Evolutionary conservation across 352 stramenopile species (phyloP), one percentile per base, ranked within the genome.

Genomic region (Phytophthora citricola): DNA sequence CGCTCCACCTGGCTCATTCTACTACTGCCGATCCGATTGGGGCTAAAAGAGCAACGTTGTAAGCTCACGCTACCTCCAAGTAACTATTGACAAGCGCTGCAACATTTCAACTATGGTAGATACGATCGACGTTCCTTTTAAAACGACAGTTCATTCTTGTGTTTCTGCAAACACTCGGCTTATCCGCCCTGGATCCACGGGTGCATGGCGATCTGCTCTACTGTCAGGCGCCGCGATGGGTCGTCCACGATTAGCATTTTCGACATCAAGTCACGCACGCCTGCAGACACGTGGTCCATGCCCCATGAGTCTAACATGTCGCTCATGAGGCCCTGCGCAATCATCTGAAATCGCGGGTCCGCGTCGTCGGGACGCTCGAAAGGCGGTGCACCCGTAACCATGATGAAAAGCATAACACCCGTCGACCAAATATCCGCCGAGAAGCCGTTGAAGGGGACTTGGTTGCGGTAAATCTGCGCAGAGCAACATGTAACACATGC

Each of bases 361-460:
- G 81, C 85, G 50, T 94, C 82, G 51, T 94, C 83, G 14, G 87
- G 85, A 3, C 87, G 84, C 57, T 97, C 89, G 50, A 98, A 98
- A 27, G 94, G 94, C 39, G 94, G 94, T 22, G 93, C 91, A 15
- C 92, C 93, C 1, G 93, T 97, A 38, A 98, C 75, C 87, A 98
- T 97, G 74, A 98, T 98, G 79, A 98, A 98, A 31, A 98, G 70
- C 76, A 98, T 97, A 48, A 98, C 90, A 48, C 94, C 94, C 1
- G 91, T 94, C 17, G 91, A 98, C 94, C 94, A 98, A 65, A 98
- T 91, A 79, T 98, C 94, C 11, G 91, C 94, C 29, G 90, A 91
- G 48, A 95, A 95, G 11, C 89, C 89, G 63, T 98, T 97, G 71
- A 97, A 97, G 14, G 85, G 83, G 41, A 96, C 87, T 67, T 95